Evolutionary conservation across 768 basidiomycete genomes (phyloP).

Genomic region (Xerocomus spinulosus): DNA sequence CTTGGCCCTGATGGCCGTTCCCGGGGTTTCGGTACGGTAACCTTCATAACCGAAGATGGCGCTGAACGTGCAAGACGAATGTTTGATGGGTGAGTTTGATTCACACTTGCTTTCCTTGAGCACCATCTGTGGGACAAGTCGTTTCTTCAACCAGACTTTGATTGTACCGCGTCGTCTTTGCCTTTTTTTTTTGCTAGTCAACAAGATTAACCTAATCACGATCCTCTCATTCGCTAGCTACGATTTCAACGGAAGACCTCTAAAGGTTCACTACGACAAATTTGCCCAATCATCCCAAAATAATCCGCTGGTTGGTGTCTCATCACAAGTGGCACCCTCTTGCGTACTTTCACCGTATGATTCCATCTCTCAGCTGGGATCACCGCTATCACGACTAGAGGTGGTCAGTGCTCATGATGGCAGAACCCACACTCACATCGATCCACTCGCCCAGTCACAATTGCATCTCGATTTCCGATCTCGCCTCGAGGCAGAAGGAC

Average conservation of each 20-base stretch:
- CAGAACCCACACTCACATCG: slow-evolving; percentile 18
- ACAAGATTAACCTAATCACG: slow-evolving; percentile 6
- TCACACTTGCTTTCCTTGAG: not conserved
- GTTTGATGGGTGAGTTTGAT: slow-evolving; percentile 78
- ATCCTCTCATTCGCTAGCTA: slow-evolving; percentile 44
- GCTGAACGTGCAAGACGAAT: slow-evolving; percentile 79
- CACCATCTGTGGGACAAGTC: not conserved
- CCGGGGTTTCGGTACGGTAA: slow-evolving; percentile 89
- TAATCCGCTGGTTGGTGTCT: slow-evolving; percentile 22
- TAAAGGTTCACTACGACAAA: slow-evolving; percentile 92
- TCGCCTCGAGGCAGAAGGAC: slow-evolving; percentile 25
- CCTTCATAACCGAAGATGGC: slow-evolving; percentile 78
- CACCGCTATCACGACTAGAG: slow-evolving; percentile 23
- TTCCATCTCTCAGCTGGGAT: slow-evolving; percentile 16
- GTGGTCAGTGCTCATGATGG: slow-evolving; percentile 23
- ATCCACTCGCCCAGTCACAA: slow-evolving; percentile 21
- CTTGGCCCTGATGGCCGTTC: slow-evolving; percentile 85
- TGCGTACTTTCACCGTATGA: slow-evolving; percentile 22
- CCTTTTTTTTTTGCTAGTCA: not conserved
- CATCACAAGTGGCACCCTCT: slow-evolving; percentile 10
- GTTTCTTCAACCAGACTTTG: not conserved
- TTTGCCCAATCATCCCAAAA: slow-evolving; percentile 45
- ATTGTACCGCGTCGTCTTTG: not conserved
- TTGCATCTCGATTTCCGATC: slow-evolving; percentile 23
- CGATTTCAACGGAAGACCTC: slow-evolving; percentile 79